Conservation (phyloP, 2,329 filamentous ascomycete species). For the Aspergillus costaricaensis region DNA sequence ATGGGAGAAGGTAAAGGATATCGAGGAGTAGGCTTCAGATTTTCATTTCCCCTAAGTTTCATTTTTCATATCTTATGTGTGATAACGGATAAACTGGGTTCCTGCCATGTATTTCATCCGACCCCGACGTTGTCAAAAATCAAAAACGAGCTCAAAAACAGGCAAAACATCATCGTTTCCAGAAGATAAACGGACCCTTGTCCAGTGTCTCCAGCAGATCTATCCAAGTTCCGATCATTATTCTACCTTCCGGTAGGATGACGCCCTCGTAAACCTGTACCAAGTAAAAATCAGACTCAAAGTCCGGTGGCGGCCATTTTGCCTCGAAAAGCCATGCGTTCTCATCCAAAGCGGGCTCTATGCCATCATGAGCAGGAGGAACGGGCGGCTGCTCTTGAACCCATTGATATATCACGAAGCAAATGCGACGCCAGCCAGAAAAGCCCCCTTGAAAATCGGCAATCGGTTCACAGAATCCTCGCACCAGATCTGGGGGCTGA, state of each 20-base stretch:
- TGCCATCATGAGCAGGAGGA: constrained; percentile 21
- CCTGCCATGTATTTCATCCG: constrained; percentile 7
- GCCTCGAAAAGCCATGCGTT: constrained; percentile 11
- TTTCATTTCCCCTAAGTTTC: constrained; percentile 4
- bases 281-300: constrained; percentile 31
- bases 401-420: constrained; percentile 38
- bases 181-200: constrained; percentile 37
- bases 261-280: constrained; percentile 52
- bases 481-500: constrained; percentile 22
- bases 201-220: constrained; percentile 27
- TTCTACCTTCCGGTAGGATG: constrained; percentile 49
- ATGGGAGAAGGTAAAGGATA: constrained; percentile 96
- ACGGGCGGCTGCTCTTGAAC: constrained; percentile 22
- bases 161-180: constrained; percentile 25
- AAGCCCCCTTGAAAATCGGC: constrained; percentile 29
- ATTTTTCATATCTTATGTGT: constrained; percentile 9
- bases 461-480: constrained; percentile 40
- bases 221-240: constrained; percentile 54
- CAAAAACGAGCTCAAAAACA: background rate
- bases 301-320: constrained; percentile 17
- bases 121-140: background rate
- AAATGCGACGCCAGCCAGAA: constrained; percentile 40
- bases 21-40: constrained; percentile 68
- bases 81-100: constrained; percentile 15
- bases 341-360: constrained; percentile 1